phyloP scores from a whole-genome alignment of 805 yeast genomes.

The Kluyveromyces nonfermentans region DNA sequence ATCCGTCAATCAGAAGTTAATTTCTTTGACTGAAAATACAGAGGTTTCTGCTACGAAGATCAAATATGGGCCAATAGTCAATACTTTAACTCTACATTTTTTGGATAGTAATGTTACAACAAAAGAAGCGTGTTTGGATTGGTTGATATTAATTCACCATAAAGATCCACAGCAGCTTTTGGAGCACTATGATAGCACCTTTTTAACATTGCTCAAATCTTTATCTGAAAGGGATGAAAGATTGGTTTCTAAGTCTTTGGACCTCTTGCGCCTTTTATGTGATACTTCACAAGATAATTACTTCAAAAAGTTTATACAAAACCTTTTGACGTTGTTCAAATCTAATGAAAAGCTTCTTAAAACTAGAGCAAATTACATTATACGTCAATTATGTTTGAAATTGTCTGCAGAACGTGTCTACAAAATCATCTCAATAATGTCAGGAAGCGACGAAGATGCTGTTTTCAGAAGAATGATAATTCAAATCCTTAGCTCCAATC shows the following conservation, averaged over 20 bases:
- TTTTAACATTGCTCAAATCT: constrained; percentile 69
- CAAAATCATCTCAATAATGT: constrained; percentile 65
- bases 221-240: constrained; percentile 41
- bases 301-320: constrained; percentile 65
- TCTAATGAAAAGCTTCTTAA: constrained; percentile 59
- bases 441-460: constrained; percentile 49
- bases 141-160: constrained; percentile 76
- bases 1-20: constrained; percentile 46
- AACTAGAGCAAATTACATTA: constrained; percentile 69
- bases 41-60: constrained; percentile 20
- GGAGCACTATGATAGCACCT: constrained; percentile 51
- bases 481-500: constrained; percentile 77
- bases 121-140: constrained; percentile 74
- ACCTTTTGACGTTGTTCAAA: constrained; percentile 59
- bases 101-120: constrained; percentile 71
- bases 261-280: constrained; percentile 23
- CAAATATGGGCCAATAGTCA: constrained; percentile 47
- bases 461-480: constrained; percentile 73
- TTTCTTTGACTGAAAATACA: constrained; percentile 35
- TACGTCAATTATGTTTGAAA: constrained; percentile 73
- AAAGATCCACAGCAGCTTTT: constrained; percentile 53
- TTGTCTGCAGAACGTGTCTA: constrained; percentile 78
- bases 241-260: constrained; percentile 24
- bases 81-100: constrained; percentile 63
- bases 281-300: constrained; percentile 50